Evolutionary conservation across 495 filamentous ascomycete genomes (phyloP).

Genomic region (Terfezia boudieri): DNA sequence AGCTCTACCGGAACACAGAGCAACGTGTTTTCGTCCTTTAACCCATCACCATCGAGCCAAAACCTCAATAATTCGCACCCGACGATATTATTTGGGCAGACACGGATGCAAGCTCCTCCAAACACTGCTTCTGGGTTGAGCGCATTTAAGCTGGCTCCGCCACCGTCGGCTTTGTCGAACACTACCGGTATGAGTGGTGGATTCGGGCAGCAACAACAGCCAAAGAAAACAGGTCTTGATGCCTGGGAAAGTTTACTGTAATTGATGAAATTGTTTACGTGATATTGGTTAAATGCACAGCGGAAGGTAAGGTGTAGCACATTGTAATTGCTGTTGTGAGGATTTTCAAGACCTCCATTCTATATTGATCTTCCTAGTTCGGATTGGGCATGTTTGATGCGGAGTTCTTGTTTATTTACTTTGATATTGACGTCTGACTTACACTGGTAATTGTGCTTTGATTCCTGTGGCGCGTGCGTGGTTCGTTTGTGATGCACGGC

Average conservation of each 20-base stretch:
- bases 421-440: too few species aligned
- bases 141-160: slow-evolving; percentile 2
- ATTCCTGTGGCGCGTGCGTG: too few species aligned
- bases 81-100: slow-evolving; percentile 1
- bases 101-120: slow-evolving; percentile 15
- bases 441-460: too few species aligned
- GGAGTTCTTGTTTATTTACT: too few species aligned
- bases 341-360: too few species aligned
- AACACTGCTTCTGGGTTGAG: slow-evolving; percentile 10
- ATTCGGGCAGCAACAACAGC: slow-evolving; percentile 7
- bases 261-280: neutral
- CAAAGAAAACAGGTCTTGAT: slow-evolving; percentile 42
- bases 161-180: slow-evolving; percentile 16
- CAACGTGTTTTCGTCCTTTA: neutral
- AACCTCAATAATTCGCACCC: neutral
- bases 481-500: too few species aligned
- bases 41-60: neutral
- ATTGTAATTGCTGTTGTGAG: too few species aligned
- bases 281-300: too few species aligned
- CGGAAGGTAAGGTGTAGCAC: too few species aligned
- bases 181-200: neutral
- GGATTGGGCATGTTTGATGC: too few species aligned
- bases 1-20: neutral
- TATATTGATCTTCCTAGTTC: too few species aligned
- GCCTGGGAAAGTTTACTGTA: slow-evolving; percentile 63